These are phyloP conservation scores for Acarospora socialis DNA, from an alignment of 2,329 filamentous ascomycete species.

Conservation along the genomic window DNA sequence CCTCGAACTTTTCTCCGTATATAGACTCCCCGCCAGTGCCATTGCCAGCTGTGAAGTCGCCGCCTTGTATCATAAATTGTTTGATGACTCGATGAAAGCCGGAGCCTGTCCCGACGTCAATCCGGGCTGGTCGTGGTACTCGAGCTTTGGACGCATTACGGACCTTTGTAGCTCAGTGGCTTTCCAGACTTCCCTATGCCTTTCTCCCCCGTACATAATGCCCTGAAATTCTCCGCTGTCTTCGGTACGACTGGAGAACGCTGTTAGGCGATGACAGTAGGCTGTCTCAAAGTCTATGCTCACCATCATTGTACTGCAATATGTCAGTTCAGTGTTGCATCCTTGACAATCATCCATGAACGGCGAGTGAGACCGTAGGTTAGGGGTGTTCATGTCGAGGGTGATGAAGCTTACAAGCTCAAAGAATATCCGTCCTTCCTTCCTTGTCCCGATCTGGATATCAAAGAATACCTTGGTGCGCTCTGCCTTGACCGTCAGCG, in stretches of 20 bases:
- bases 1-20: constrained; percentile 92
- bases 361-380: neutral
- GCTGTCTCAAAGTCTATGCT: constrained; percentile 11
- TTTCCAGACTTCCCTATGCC: constrained; percentile 68
- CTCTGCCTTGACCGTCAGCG: too few species aligned
- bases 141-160: too few species aligned
- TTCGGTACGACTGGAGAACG: constrained; percentile 61
- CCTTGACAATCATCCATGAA: constrained; percentile 1
- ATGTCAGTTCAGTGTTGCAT: too few species aligned
- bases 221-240: constrained; percentile 92
- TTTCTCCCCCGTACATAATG: constrained; percentile 90
- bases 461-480: constrained; percentile 87
- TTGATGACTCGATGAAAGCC: constrained; percentile 95
- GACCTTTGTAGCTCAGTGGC: constrained; percentile 75
- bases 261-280: constrained; percentile 34
- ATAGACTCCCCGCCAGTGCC: constrained; percentile 95
- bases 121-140: too few species aligned
- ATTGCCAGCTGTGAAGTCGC: constrained; percentile 90
- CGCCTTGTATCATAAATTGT: constrained; percentile 96
- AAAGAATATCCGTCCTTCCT: constrained; percentile 67
- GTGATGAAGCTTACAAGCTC: constrained; percentile 49
- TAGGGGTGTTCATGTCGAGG: neutral
- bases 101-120: constrained; percentile 40
- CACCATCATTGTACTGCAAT: constrained; percentile 36
- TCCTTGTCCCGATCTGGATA: constrained; percentile 62